These are phyloP conservation scores for Theileria equi DNA, from an alignment of 169 alveolate genomes.

Conservation along the genomic window DNA sequence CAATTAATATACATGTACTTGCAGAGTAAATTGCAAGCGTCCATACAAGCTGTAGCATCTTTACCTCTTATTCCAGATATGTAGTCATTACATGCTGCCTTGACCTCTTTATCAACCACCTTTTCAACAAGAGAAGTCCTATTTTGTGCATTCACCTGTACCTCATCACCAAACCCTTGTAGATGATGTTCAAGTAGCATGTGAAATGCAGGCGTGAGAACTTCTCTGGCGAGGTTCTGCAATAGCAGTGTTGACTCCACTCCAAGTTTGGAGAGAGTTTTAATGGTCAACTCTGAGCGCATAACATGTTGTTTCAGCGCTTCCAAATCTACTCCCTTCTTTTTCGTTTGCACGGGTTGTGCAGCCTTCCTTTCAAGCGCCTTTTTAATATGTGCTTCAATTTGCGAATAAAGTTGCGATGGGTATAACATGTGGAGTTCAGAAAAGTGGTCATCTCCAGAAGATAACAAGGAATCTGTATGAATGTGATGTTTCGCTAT, in stretches of 20 bases:
- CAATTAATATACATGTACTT: conserved; percentile 52
- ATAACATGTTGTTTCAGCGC: background rate
- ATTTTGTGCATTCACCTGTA: conserved; percentile 18
- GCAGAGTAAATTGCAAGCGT: conserved; percentile 16
- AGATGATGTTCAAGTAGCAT: conserved; percentile 25
- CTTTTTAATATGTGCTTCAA: background rate
- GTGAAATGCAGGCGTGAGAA: conserved; percentile 21
- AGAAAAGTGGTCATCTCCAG: background rate
- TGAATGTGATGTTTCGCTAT: background rate
- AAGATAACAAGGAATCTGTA: background rate
- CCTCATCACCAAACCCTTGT: conserved; percentile 18
- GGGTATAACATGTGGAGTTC: conserved; percentile 4
- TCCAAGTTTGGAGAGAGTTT: background rate
- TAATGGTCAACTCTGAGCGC: background rate
- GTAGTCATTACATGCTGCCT: conserved; percentile 13
- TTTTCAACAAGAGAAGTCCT: conserved; percentile 33
- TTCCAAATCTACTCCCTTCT: background rate
- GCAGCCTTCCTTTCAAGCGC: background rate
- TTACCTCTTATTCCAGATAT: conserved; percentile 35
- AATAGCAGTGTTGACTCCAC: background rate
- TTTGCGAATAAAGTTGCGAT: background rate
- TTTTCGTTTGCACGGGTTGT: background rate
- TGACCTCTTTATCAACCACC: conserved; percentile 50
- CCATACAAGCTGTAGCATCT: conserved; percentile 25
- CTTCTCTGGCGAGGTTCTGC: conserved; percentile 8